Percentiles rank a stretch among this genome's conserved stretches.
Conservation (phyloP, 2,329 filamentous ascomycete species). For the Cytospora piceicola region DNA sequence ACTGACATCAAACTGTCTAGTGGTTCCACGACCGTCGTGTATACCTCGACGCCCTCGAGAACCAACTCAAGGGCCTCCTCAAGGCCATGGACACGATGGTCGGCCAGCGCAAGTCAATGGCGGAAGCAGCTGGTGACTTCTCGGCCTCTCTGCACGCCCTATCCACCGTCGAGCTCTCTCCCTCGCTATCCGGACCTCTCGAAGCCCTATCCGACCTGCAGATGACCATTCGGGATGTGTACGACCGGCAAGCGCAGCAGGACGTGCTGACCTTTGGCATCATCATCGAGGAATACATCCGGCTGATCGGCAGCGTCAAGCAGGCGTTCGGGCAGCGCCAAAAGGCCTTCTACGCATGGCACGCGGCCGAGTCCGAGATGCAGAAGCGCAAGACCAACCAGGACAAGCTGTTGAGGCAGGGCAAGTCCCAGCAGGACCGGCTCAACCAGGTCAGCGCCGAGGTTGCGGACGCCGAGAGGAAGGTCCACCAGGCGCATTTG, state of each 20-base stretch:
- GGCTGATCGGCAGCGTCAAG: conserved; percentile 93
- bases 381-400: conserved; percentile 87
- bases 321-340: conserved; percentile 90
- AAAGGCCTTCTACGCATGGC: conserved; percentile 95
- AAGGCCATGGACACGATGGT: conserved; percentile 96
- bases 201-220: conserved; percentile 93
- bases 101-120: conserved; percentile 86
- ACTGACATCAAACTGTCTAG: conserved; percentile 44
- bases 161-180: conserved; percentile 89
- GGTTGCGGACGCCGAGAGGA: conserved; percentile 91
- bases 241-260: conserved; percentile 95
- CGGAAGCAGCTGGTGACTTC: conserved; percentile 92
- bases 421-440: conserved; percentile 93
- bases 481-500: conserved; percentile 85
- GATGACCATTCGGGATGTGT: conserved; percentile 90
- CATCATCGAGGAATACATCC: conserved; percentile 97
- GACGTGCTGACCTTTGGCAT: conserved; percentile 96
- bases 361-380: conserved; percentile 84
- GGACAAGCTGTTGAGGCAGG: conserved; percentile 93
- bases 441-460: conserved; percentile 91
- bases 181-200: conserved; percentile 82
- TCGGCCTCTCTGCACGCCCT: conserved; percentile 90
- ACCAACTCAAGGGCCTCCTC: conserved; percentile 83
- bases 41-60: conserved; percentile 70
- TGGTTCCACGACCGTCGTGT: conserved; percentile 98